Evolutionary conservation across 2,329 filamentous ascomycete species (phyloP), one percentile per base, ranked within the genome.

Genomic region (Sclerotinia glacialis): DNA sequence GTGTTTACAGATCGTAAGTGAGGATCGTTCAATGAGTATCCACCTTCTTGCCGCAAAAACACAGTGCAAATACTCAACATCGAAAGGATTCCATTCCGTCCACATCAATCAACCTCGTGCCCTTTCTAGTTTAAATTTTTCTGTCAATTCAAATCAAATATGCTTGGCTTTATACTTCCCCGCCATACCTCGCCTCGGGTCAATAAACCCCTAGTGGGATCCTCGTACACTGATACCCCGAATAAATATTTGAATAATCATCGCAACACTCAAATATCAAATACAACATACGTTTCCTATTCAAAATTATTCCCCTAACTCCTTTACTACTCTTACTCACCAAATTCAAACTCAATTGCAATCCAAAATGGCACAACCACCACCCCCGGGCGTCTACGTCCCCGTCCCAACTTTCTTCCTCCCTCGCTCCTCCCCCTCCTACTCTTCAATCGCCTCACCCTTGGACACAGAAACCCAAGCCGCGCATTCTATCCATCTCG

Each of bases 321-420:
- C 7, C 7, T 44, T 9, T 59, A n/a, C 55, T 34, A 46, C 18
- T 23, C 18, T 47, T 9, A 34, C 16, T 11, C 4, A 6, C 28
- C 34, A 7, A 34, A 47, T 60, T 18, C 8, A 47, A 16, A 56
- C 28, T n/a, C 18, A 42, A 31, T 5, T 16, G 12, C 34, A 26
- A 26, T 26, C 42, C 9, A 70, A 62, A 58, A 74, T 74, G 69
- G 68, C 72, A 42, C 58, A 64, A 47, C 72, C 73, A 64, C 76
- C 77, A 68, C 74, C 74, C 67, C 64, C 70, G 11, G 74, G 74
- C 42, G 72, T 76, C 31, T 76, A 76, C 75, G 83, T 85, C 66
- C 83, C 83, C 31, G 83, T 87, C 54, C 86, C 86, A 40, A 89
- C 86, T 54, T 89, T 89, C 81, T 89, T 85, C 77, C 71, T 75